A percentile compares a stretch with the other conserved stretches of the same genome.
Conservation (phyloP, 306 rosid species). For the Sindora glabra region DNA sequence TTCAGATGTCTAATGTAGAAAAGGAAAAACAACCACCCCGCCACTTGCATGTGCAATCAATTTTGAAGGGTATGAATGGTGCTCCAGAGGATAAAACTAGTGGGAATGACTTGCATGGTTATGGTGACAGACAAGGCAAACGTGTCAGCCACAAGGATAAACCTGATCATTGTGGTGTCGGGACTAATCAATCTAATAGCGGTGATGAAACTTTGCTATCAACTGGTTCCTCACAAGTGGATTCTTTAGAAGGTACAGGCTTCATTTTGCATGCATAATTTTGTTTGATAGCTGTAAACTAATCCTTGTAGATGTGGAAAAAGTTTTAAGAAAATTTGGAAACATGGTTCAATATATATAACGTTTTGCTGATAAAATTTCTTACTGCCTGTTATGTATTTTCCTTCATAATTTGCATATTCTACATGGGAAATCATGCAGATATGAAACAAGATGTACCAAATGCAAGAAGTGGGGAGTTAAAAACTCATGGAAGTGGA, state of each 20-base stretch:
- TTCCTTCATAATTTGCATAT: neutral
- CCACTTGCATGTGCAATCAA: slow-evolving; percentile 38
- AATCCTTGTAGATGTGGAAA: neutral
- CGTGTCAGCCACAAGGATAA: slow-evolving; percentile 46
- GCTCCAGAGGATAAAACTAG: slow-evolving; percentile 33
- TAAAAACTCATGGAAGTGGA: slow-evolving; percentile 30
- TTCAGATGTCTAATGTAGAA: slow-evolving; percentile 34
- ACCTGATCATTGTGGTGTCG: slow-evolving; percentile 48
- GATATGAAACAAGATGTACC: slow-evolving; percentile 25
- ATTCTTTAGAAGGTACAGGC: slow-evolving; percentile 44
- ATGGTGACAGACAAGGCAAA: slow-evolving; percentile 44
- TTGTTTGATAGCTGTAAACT: neutral
- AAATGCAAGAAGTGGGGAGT: slow-evolving; percentile 34
- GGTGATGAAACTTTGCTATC: slow-evolving; percentile 33
- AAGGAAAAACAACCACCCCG: slow-evolving; percentile 45
- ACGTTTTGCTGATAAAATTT: neutral
- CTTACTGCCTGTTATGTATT: neutral
- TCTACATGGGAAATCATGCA: slow-evolving; percentile 25
- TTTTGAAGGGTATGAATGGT: slow-evolving; percentile 49
- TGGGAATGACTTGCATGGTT: slow-evolving; percentile 36
- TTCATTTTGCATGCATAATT: neutral
- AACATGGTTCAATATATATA: too few relatives aligned
- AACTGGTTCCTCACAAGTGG: slow-evolving; percentile 24
- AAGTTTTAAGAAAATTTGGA: neutral
- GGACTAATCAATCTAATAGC: slow-evolving; percentile 50